Base-by-base conservation (phyloP, 495 filamentous ascomycete species). In the Clavariopsis aquatica region DNA sequence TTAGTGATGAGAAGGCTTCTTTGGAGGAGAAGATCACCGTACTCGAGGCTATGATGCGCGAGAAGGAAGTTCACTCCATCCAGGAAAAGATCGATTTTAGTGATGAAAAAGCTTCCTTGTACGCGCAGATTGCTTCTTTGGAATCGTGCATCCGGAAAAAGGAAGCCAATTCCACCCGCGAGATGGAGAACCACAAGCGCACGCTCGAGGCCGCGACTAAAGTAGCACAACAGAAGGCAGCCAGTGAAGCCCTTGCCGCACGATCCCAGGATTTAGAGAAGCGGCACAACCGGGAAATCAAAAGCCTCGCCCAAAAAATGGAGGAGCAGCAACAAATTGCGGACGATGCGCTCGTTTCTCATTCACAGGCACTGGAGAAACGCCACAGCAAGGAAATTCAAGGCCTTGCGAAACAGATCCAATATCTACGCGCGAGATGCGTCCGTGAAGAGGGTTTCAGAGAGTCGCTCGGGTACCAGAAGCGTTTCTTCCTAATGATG, bases 361-460 rank as follows among this genome's bases (percentile, higher is more conserved):
- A 68, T 15, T 17, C 53, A 3, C 63, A 68, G 27, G 52, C 66
- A 23, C 61, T 66, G 26, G 68, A 89, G 69, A 79, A 80, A 57
- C 78, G 82, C 52, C 93, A 96, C 67, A 82, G 83, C 62, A 88
- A 87, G 69, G 95, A 98, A 77, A 81, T 96, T 29, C 83, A 85
- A 51, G 92, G 92, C 12, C 79, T 98, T 72, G 84, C 83, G 63
- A 88, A 93, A 76, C 92, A 96, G 74, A 93, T 97, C 69, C 81
- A 92, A 65, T 98, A 89, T 87, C 84, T 98, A 61, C 82, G 87
- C 62, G 91, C 90, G 4, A 83, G 86, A 53, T 86, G 87, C 73
- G 81, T 84, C 72, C 83, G 94, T 23, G 93, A 96, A 77, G 85
- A 89, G 69, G 85, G 82, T 56, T 87, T 98, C 77, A 81, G 94